A percentile compares a stretch with the other conserved stretches of the same genome.
These are phyloP conservation scores for Saccharomyces hybrid DNA, from an alignment of 1,139 yeast species.

Conservation along the genomic window DNA sequence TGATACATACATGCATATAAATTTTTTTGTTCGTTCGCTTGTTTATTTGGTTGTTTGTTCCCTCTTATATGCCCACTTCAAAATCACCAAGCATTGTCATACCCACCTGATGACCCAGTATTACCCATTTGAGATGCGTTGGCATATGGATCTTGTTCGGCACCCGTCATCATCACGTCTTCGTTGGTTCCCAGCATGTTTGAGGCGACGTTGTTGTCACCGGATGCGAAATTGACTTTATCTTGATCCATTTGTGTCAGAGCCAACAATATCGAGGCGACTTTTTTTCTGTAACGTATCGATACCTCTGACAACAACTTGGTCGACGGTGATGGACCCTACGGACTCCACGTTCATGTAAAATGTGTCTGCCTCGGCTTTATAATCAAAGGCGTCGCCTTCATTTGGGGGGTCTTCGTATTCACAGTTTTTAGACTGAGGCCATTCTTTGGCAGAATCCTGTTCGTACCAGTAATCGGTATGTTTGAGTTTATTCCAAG, in stretches of 20 bases:
- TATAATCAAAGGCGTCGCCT: slow-evolving; percentile 79
- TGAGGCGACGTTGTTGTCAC: slow-evolving; percentile 43
- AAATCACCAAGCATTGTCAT: slow-evolving; percentile 29
- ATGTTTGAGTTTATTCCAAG: slow-evolving; percentile 96
- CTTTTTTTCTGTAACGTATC: slow-evolving; percentile 80
- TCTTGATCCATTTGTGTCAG: slow-evolving; percentile 49
- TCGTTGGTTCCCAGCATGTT: slow-evolving; percentile 25
- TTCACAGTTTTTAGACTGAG: slow-evolving; percentile 75
- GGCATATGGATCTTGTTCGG: slow-evolving; percentile 38
- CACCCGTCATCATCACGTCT: slow-evolving; percentile 37
- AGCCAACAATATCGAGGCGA: slow-evolving; percentile 83
- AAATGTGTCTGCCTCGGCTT: slow-evolving; percentile 70
- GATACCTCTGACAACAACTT: slow-evolving; percentile 77
- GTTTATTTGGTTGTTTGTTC: background rate
- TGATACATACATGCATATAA: slow-evolving; percentile 4
- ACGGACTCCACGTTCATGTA: slow-evolving; percentile 89
- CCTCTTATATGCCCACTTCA: background rate
- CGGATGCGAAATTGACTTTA: slow-evolving; percentile 43
- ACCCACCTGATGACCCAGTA: slow-evolving; percentile 22
- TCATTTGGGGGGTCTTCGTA: slow-evolving; percentile 95
- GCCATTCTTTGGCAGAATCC: slow-evolving; percentile 88
- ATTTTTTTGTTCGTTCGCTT: slow-evolving; percentile 2
- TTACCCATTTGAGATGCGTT: slow-evolving; percentile 25
- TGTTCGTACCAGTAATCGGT: slow-evolving; percentile 96
- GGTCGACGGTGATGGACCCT: slow-evolving; percentile 82